These are phyloP conservation scores for Ilyonectria mors-panacis DNA, from an alignment of 2,329 filamentous ascomycete genomes.

Conservation along the genomic window DNA sequence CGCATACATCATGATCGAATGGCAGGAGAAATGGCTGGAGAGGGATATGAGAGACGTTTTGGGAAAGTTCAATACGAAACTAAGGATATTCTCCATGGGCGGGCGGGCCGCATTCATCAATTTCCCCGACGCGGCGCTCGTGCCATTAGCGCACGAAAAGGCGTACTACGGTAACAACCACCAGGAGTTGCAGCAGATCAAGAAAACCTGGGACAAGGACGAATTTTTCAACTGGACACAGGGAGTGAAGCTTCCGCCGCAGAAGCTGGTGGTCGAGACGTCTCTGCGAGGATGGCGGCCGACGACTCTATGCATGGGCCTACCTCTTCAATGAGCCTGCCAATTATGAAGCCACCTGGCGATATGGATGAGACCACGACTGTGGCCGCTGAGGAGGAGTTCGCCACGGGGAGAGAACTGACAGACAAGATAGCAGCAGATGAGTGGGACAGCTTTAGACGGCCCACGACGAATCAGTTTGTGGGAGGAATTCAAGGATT, in stretches of 20 bases:
- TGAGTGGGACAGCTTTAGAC: neutral
- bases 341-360: neutral
- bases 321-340: neutral
- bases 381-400: neutral
- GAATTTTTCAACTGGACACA: conserved; percentile 50
- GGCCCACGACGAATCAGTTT: neutral
- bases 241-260: conserved; percentile 38
- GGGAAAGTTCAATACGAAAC: conserved; percentile 37
- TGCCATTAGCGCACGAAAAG: conserved; percentile 35
- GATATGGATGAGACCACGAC: neutral
- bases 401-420: neutral
- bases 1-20: conserved; percentile 50
- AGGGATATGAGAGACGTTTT: conserved; percentile 46
- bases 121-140: conserved; percentile 45
- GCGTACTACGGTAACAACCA: conserved; percentile 52
- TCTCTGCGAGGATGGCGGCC: neutral
- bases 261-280: neutral
- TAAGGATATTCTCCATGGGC: conserved; percentile 41
- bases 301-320: too few relatives aligned
- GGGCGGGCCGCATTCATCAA: conserved; percentile 48
- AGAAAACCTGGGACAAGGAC: conserved; percentile 46
- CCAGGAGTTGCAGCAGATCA: conserved; percentile 42
- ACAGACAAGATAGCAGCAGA: neutral
- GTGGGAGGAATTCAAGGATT: conserved; percentile 6
- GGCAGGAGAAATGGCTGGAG: conserved; percentile 52